Percentiles rank a stretch among this genome's conserved stretches.
Conservation (phyloP, 192 early-diverging fungal species). For the Mortierella antarctica region DNA sequence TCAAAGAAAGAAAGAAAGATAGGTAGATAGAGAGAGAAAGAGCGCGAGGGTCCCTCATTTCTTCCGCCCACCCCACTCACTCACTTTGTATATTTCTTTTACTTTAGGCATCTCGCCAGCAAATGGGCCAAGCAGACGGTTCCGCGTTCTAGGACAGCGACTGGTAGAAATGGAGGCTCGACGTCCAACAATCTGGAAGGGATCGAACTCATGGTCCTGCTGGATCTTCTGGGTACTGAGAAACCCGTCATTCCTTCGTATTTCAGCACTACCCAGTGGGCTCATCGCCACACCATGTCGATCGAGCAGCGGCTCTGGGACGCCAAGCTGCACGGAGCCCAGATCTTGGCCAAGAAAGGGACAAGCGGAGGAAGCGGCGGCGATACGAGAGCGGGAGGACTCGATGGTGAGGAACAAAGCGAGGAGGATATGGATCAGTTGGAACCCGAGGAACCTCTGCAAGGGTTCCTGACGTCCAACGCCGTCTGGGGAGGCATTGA, state of each 20-base stretch:
- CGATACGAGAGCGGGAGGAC: not conserved
- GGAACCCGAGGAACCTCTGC: conserved; percentile 15
- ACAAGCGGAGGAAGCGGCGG: not conserved
- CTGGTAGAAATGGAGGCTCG: conserved; percentile 36
- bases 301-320: conserved; percentile 76
- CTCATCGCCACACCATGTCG: conserved; percentile 73
- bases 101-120: conserved; percentile 77
- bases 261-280: conserved; percentile 72
- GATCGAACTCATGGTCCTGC: conserved; percentile 88
- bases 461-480: conserved; percentile 40
- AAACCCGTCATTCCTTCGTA: conserved; percentile 65
- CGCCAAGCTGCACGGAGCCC: conserved; percentile 31
- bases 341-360: conserved; percentile 13
- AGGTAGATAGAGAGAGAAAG: no score
- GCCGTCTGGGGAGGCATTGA: conserved; percentile 59
- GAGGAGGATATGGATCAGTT: conserved; percentile 29
- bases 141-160: conserved; percentile 18
- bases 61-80: not conserved
- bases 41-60: not conserved
- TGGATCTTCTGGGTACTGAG: conserved; percentile 86
- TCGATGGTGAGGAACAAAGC: conserved; percentile 12
- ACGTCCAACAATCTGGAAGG: conserved; percentile 61
- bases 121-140: conserved; percentile 73
- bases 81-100: not conserved
- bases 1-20: conserved; percentile 10